Base-by-base conservation (phyloP, 371 early-diverging fungal genomes). In the Mucor plumbeus region DNA sequence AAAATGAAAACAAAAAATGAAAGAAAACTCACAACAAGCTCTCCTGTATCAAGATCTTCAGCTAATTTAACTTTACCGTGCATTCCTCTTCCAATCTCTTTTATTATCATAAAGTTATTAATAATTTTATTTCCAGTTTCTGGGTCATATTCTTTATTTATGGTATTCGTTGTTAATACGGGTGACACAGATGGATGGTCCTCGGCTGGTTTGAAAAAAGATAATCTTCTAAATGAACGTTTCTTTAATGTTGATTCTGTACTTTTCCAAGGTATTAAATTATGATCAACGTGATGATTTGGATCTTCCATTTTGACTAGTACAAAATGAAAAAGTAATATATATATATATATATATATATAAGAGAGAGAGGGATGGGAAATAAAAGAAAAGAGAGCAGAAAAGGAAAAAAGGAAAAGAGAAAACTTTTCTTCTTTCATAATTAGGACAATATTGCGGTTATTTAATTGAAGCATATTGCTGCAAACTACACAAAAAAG, bases 51-150 rank as follows among this genome's bases (percentile, higher is more conserved):
- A 1, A 84, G 83, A 75, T 97, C 94, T 35, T 87, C 82, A 53
- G 90, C 91, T 36, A 96, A 85, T 75, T 95, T 95, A 47, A 97
- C 98, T 78, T 95, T 96, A 35, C 98, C 98, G 66, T 97, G 96
- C 31, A 91, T 91, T 21, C 98, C 98, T 59, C 95, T 82, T 7
- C 98, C 98, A 19, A 97, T 81, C 71, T 95, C 95, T 63, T 83
- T 82, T 15, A 95, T 73, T 10, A 97, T 84, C 85, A 95, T 87
- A 79, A 94, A 97, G 61, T 94, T 85, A 80, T 97, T 97, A 69
- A 97, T 91, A 84, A 90, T 91, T 73, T 97, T 97, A 74, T 89
- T 89, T 19, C 95, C 96, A 1, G 94, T 93, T 55, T 77, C 82
- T 60, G 90, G 88, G 69, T 95, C 95, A 69, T 90, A 88, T 60